Evolutionary conservation across 495 filamentous ascomycete genomes (phyloP).

Genomic region (Sabuloglossum arenarium): DNA sequence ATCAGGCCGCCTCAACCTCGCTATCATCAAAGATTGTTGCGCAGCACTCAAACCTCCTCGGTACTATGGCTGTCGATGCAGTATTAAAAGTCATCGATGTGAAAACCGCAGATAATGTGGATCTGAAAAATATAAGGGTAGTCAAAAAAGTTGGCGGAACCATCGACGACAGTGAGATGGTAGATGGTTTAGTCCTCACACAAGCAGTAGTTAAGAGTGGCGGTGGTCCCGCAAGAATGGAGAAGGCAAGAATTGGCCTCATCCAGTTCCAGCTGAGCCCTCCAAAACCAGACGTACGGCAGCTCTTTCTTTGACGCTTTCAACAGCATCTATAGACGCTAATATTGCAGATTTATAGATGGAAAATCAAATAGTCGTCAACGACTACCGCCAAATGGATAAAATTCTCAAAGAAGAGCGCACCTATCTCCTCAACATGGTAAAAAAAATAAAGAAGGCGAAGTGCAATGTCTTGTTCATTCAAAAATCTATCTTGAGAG

Average conservation of each 20-base stretch:
- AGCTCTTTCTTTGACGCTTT: background rate
- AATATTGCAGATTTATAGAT: slow-evolving; percentile 33
- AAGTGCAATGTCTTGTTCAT: slow-evolving; percentile 98
- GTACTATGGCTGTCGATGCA: slow-evolving; percentile 91
- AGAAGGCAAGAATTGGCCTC: slow-evolving; percentile 90
- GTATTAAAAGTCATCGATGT: slow-evolving; percentile 87
- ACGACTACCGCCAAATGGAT: slow-evolving; percentile 99
- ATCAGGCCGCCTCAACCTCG: slow-evolving; percentile 92
- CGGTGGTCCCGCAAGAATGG: slow-evolving; percentile 77
- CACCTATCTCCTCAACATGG: slow-evolving; percentile 91
- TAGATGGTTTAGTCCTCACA: slow-evolving; percentile 84
- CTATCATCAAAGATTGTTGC: slow-evolving; percentile 97
- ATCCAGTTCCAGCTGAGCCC: slow-evolving; percentile 98
- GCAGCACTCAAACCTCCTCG: slow-evolving; percentile 79
- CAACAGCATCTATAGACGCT: background rate
- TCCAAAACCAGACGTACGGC: slow-evolving; percentile 81
- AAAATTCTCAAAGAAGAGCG: slow-evolving; percentile 99
- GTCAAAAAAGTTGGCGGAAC: slow-evolving; percentile 96
- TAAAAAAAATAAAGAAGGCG: slow-evolving; percentile 99
- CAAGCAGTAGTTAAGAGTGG: slow-evolving; percentile 86
- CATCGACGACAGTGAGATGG: slow-evolving; percentile 94
- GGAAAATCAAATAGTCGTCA: slow-evolving; percentile 98
- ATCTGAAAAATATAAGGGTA: slow-evolving; percentile 86
- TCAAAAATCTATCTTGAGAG: slow-evolving; percentile 93
- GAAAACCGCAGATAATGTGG: slow-evolving; percentile 89